Evolutionary conservation across 2,329 filamentous ascomycete species (phyloP), one percentile per base, ranked within the genome.

Genomic region (Raffaelea ambrosiae): DNA sequence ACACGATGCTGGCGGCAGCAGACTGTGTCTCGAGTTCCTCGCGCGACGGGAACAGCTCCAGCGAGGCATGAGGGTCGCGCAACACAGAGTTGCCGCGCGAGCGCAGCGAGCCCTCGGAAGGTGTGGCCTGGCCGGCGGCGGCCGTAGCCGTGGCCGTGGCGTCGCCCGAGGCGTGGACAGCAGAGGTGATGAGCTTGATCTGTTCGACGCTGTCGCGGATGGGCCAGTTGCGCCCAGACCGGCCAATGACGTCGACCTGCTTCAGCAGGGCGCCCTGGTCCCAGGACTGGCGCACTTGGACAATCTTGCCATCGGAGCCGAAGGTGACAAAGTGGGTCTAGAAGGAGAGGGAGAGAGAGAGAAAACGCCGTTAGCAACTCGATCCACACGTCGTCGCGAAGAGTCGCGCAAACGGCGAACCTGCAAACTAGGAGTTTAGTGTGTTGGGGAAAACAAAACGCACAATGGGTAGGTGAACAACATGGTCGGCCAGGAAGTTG

Each of bases 251-350:
- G 53, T 96, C 90, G 54, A 96, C 77, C 65, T 95, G 85, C 70
- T 93, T 97, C 56, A 98, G 78, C 38, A 98, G 78, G 47, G 88
- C 85, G 52, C 83, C 90, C 66, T 98, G 93, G 64, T 98, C 93
- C 93, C 93, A 98, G 64, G 85, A 88, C 57, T 91, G 80, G 57
- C 91, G 86, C 54, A 97, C 86, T 64, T 93, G 88, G 51, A 77
- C 66, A 62, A 98, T 96, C 69, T 88, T 89, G 63, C 81, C 79
- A 42, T 84, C 67, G 55, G 66, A 63, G 64, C 94, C 79, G 66
- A 96, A 95, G 49, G 81, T 79, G 55, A 98, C 90, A 54, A 97
- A 83, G 70, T 98, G 93, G 58, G 84, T 78, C 88, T 93, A 50
- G 9, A 29, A 19, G 10, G 16, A 1, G 22, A 5, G 7, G 13